Evolutionary conservation across 495 filamentous ascomycete species (phyloP), one percentile per base, ranked within the genome.

Genomic region (Thermothielavioides terrestris): DNA sequence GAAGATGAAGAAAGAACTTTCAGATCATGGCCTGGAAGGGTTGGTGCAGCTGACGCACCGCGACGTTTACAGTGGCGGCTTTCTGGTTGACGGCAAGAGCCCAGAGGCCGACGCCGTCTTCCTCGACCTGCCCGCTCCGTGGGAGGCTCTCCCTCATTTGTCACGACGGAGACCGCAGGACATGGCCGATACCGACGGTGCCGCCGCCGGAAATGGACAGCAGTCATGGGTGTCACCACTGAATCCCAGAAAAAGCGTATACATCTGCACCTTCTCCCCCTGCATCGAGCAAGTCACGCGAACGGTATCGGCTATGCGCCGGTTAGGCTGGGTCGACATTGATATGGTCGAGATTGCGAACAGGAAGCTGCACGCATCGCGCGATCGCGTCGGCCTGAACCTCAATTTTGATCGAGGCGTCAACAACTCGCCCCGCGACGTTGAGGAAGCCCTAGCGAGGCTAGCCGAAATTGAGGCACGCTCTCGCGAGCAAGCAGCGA

Each of bases 211-310:
- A 9, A 36, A 57, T 34, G 52, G 53, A 4, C 49, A 55, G 3
- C 49, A 53, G 26, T 18, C 41, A 17, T 80, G 77, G 69, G 63
- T 68, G 20, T 87, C 86, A 0, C 81, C 88, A 0, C 75, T 98
- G 4, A 80, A 89, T 52, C 80, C 85, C 0, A 71, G 71, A 5
- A 68, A 75, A 23, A 68, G 86, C 2, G 77, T 80, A 17, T 76
- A 88, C 52, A 70, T 98, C 52, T 98, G 92, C 68, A 91, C 90
- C 2, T 98, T 98, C 71, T 89, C 84, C 7, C 92, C 92, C 0
- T 98, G 92, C 64, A 89, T 98, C 58, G 92, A 98, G 68, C 92
- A 98, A 66, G 90, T 90, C 8, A 84, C 84, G 26, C 77, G 79
- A 31, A 96, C 94, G 0, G 80, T 95, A 42, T 80, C 84, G 35